These are phyloP conservation scores for Bocquillonia castaneifolia DNA, from an alignment of 441 rosid genomes.

Conservation along the genomic window DNA sequence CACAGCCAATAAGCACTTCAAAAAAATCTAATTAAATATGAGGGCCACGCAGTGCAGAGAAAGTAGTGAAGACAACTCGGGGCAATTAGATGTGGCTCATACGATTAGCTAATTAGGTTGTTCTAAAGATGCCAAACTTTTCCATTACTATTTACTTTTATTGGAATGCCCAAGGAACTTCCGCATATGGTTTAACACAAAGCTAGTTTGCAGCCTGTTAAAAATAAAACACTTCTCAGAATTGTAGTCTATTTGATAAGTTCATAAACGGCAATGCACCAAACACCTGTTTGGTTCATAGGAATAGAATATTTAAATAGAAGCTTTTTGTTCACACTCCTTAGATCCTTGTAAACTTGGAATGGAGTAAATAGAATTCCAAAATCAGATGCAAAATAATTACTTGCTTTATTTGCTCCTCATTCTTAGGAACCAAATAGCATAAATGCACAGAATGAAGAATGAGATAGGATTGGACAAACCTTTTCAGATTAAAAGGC, in stretches of 20 bases:
- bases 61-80: background rate
- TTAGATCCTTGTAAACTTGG: background rate
- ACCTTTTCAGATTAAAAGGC: constrained; percentile 83
- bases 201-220: background rate
- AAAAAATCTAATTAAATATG: background rate
- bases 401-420: background rate
- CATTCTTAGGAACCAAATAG: background rate
- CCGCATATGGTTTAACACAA: background rate
- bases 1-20: background rate
- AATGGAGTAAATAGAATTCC: background rate
- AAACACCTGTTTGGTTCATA: background rate
- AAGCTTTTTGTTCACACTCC: background rate
- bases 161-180: background rate
- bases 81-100: background rate
- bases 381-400: background rate
- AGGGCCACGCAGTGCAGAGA: background rate
- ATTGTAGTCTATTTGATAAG: background rate
- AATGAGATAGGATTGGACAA: constrained; percentile 11
- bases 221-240: background rate
- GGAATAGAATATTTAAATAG: background rate
- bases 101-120: background rate
- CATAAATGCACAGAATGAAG: background rate
- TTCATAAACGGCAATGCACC: background rate
- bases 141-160: background rate
- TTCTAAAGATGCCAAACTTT: background rate